Evolutionary conservation across 306 rosid genomes (phyloP).

Genomic region (Psophocarpus tetragonolobus): DNA sequence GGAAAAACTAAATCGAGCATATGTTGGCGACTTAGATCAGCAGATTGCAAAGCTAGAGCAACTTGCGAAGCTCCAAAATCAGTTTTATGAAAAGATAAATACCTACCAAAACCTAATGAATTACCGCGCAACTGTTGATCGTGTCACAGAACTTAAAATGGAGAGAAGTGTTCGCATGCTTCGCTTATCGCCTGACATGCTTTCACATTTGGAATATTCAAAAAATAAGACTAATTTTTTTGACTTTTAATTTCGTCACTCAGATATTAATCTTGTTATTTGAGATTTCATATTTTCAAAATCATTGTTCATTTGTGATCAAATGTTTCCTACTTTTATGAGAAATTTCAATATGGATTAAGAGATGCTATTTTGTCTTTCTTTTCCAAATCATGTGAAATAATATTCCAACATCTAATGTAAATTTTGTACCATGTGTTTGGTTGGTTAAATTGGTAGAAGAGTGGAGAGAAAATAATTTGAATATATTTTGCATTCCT

Average conservation of each 20-base stretch:
- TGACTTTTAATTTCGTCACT: not conserved
- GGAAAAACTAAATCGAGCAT: slow-evolving; percentile 32
- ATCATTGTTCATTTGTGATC: not conserved
- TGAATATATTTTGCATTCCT: no score
- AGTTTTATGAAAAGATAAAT: not conserved
- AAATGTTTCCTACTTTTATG: not conserved
- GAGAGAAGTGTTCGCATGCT: slow-evolving; percentile 48
- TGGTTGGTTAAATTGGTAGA: no score
- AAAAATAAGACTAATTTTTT: not conserved
- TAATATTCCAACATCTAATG: no score
- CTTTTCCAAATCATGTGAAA: no score
- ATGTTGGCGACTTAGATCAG: slow-evolving; percentile 35
- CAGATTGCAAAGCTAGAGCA: slow-evolving; percentile 35
- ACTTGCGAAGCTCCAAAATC: slow-evolving; percentile 31
- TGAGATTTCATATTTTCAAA: not conserved
- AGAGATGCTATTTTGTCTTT: no score
- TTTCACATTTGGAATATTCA: slow-evolving; percentile 14
- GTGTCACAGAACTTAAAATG: slow-evolving; percentile 38
- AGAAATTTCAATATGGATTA: not conserved
- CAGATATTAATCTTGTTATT: not conserved
- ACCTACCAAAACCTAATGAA: not conserved
- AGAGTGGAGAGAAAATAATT: no score
- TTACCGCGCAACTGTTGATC: slow-evolving; percentile 9
- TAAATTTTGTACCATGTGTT: no score
- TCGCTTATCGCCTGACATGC: slow-evolving; percentile 46